These are phyloP conservation scores for Pseudognaphalium luteoalbum DNA, from an alignment of 129 eudicot genomes.

Conservation along the genomic window DNA sequence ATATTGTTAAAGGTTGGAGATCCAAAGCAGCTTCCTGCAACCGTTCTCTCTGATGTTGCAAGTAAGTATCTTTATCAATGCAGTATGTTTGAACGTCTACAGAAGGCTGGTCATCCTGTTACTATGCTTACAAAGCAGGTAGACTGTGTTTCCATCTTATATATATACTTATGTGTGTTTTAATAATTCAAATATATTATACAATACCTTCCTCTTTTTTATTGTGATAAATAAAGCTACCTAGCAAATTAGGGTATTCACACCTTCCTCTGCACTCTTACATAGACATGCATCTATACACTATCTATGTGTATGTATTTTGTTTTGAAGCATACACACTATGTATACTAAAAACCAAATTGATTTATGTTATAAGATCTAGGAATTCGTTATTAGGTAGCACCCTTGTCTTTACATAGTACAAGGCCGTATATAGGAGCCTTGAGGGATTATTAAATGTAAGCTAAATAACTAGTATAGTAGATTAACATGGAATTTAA, in stretches of 20 bases:
- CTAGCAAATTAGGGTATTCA: neutral
- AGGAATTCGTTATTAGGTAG: neutral
- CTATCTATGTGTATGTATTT: neutral
- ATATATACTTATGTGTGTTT: neutral
- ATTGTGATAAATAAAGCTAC: constrained; percentile 15
- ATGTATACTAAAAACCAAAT: neutral
- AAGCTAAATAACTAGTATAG: neutral
- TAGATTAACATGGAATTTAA: neutral
- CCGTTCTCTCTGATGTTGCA: constrained; percentile 89
- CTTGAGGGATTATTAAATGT: neutral
- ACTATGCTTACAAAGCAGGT: constrained; percentile 92
- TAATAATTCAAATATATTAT: neutral
- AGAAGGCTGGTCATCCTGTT: constrained; percentile 93
- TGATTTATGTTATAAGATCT: neutral
- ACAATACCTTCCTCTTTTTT: neutral
- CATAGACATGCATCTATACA: constrained; percentile 14
- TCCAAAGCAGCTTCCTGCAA: constrained; percentile 99
- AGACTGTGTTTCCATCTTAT: constrained; percentile 6
- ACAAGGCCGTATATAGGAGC: neutral
- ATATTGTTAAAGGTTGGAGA: constrained; percentile 76
- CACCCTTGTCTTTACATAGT: neutral
- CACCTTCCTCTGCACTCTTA: neutral
- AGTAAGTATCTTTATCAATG: constrained; percentile 85
- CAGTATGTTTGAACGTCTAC: constrained; percentile 99
- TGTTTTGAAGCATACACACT: no score